Evolutionary conservation across 2,329 filamentous ascomycete species (phyloP), one percentile per base, ranked within the genome.

Genomic region (Penicillium sp.): DNA sequence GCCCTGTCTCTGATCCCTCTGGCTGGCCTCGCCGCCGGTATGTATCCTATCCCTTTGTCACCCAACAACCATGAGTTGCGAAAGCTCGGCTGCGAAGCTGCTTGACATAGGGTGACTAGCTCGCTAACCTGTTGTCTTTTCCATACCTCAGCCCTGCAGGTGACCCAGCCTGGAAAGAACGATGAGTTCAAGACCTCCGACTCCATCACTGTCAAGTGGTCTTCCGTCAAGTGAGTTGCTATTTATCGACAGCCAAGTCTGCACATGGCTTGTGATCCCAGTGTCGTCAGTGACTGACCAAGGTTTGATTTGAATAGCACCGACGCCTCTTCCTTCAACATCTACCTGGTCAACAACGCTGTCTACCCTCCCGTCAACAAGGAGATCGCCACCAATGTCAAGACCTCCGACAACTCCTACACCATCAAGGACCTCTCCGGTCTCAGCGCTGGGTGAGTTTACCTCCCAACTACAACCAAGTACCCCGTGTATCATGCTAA

Each of bases 271-370:
- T 18, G 18, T 18, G 18, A 18, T 18, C 18, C 18, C 18, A 18
- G 18, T 18, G 28, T 29, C 2, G 4, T 9, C 26, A n/a, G 13
- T 4, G 33, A 5, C 8, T 13, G 3, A 33, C 4, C 3, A 28
- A 9, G 11, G 32, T 49, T 50, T 33, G 56, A 33, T 25, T 25
- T 9, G 6, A 28, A 26, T 28, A 69, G 66, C 47, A 68, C 70
- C 34, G 72, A 75, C 45, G 64, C 68, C 4, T 50, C 59, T 24
- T 60, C 56, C 35, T 67, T 73, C 54, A 57, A 71, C 48, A 65
- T 75, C 50, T 62, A 69, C 51, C 60, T 74, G 25, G 66, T 70
- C 56, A 70, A 73, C 54, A 64, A 70, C 47, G 54, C 55, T 37
- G 57, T 65, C 45, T 65, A 68, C 43, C 67, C 70, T 12, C 48